A percentile compares a stretch with the other conserved stretches of the same genome.
Conservation (phyloP, 1,284 basidiomycete species). For the Mycena citricolor region DNA sequence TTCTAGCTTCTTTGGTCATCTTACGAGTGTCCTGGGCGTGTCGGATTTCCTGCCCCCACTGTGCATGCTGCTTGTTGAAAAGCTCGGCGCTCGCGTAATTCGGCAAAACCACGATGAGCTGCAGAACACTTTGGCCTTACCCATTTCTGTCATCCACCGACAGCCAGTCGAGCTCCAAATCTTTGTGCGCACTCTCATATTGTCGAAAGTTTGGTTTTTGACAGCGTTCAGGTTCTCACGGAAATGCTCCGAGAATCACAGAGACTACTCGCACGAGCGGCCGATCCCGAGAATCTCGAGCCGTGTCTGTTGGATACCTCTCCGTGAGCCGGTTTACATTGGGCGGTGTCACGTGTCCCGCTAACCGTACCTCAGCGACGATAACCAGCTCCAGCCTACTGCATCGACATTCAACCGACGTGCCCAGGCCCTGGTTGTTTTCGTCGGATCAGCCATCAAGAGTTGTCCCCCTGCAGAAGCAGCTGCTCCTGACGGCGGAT, state of each 20-base stretch:
- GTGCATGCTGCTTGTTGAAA: conserved; percentile 85
- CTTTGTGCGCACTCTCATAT: conserved; percentile 45
- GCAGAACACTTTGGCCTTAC: conserved; percentile 61
- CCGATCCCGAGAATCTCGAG: conserved; percentile 37
- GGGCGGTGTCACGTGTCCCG: conserved; percentile 24
- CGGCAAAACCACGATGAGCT: conserved; percentile 67
- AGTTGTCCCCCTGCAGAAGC: conserved; percentile 25
- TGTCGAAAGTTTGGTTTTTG: conserved; percentile 18
- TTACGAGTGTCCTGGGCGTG: conserved; percentile 84
- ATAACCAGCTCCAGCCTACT: conserved; percentile 31
- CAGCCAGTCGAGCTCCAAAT: conserved; percentile 53
- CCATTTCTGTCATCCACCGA: conserved; percentile 65
- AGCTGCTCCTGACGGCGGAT: conserved; percentile 24
- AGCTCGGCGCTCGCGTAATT: conserved; percentile 67
- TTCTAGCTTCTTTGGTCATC: conserved; percentile 83
- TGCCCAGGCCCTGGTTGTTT: conserved; percentile 64
- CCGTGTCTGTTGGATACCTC: conserved; percentile 57
- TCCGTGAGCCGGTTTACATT: conserved; percentile 42
- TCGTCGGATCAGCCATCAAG: conserved; percentile 52
- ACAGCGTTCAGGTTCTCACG: conserved; percentile 52
- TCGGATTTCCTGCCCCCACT: conserved; percentile 83
- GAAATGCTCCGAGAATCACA: conserved; percentile 69
- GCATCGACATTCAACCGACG: conserved; percentile 53
- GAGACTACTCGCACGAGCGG: conserved; percentile 53
- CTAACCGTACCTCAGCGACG: conserved; percentile 49